Base-by-base conservation (phyloP, 805 yeast species). In the Wickerhamiella occidentalis region DNA sequence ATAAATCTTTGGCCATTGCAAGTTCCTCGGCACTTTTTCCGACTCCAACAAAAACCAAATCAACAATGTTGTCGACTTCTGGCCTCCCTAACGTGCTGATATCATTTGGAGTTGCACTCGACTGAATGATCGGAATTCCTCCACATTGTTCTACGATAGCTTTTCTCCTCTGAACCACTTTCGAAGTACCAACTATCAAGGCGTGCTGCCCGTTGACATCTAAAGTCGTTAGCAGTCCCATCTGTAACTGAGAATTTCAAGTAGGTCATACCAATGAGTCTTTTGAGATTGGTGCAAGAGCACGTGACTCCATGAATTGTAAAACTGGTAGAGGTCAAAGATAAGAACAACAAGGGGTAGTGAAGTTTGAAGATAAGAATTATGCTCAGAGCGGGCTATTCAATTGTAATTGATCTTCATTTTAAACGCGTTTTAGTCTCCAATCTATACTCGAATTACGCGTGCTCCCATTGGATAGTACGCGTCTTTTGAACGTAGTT, bases 21-120 rank as follows among this genome's bases (percentile, higher is more conserved):
- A 28, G 28, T 2, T 29, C 21, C 13, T 26, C 13, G 1, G 26
- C 47, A 2, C 2, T 51, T 57, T 11, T 54, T 45, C 48, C 63
- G 53, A 9, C 63, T 7, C 48, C 43, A 2, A 86, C 80, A 64
- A 83, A 87, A 1, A 85, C 88, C 51, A 78, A 69, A 62, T 88
- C 96, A 3, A 85, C 85, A 2, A 85, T 69, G 25, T 65, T 60
- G 43, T 75, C 79, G 3, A 82, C 86, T 22, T 75, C 75, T 0
- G 61, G 57, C 47, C 94, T 70, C 3, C 95, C 95, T 30, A 74
- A 59, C 0, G 70, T 64, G 1, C 69, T 65, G 35, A 86, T 65
- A 57, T 78, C 82, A 1, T 56, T 54, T 0, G 66, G 12, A 3
- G 50, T 36, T 3, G 52, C 50, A 3, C 55, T 23, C 17, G 48